Percentiles rank a stretch among this genome's conserved stretches.
phyloP scores from a whole-genome alignment of 2,329 filamentous ascomycete genomes.

The Colletotrichum spaethianum region DNA sequence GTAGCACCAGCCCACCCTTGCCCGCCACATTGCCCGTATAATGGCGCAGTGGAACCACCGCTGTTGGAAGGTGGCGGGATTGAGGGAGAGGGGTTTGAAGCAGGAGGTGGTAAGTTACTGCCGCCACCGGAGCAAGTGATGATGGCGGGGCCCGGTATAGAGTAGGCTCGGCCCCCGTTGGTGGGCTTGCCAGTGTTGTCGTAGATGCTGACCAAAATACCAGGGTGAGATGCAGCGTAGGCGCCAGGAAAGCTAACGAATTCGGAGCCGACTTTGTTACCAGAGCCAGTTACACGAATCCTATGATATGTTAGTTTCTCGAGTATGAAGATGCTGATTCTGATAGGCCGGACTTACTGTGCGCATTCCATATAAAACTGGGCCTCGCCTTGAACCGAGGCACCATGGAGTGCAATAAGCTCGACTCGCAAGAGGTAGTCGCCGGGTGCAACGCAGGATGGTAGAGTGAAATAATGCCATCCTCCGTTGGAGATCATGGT shows the following conservation, averaged over 20 bases:
- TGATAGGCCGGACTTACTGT: constrained; percentile 28
- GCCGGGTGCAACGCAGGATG: constrained; percentile 55
- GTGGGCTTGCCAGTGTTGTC: constrained; percentile 47
- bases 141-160: constrained; percentile 51
- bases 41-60: constrained; percentile 34
- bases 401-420: constrained; percentile 58
- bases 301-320: background rate
- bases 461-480: constrained; percentile 55
- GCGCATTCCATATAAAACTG: constrained; percentile 48
- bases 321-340: background rate
- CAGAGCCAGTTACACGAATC: constrained; percentile 46
- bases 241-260: constrained; percentile 48
- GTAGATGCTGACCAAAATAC: constrained; percentile 50
- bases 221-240: constrained; percentile 45
- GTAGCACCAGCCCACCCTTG: constrained; percentile 47
- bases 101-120: constrained; percentile 14
- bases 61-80: constrained; percentile 25
- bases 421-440: constrained; percentile 60
- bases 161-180: constrained; percentile 49
- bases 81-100: constrained; percentile 13
- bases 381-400: constrained; percentile 44
- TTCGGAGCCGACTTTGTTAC: constrained; percentile 40
- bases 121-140: constrained; percentile 32
- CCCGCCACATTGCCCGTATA: constrained; percentile 47
- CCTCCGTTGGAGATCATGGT: constrained; percentile 44